Percentiles rank a stretch among this genome's conserved stretches.
Conservation (phyloP, 768 basidiomycete species). For the Mrakia hoshinonis region DNA sequence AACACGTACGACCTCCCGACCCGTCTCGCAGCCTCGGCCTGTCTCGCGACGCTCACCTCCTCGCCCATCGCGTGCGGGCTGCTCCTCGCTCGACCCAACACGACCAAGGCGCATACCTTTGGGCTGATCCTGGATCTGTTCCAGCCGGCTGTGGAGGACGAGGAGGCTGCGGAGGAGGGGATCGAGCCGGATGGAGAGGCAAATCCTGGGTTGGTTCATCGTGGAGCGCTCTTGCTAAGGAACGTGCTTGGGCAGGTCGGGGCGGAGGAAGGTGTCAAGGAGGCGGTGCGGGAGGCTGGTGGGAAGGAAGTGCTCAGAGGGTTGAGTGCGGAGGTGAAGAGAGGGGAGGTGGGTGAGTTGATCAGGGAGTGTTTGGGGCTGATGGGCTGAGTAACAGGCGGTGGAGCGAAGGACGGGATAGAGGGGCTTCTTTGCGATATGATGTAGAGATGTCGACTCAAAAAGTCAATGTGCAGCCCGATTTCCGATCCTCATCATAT, state of each 20-base stretch:
- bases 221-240: neutral
- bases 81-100: constrained; percentile 4
- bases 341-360: constrained; percentile 7
- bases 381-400: neutral
- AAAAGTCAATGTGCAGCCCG: too few species aligned
- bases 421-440: too few species aligned
- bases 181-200: neutral
- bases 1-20: constrained; percentile 80
- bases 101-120: constrained; percentile 33
- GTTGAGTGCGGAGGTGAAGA: neutral
- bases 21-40: constrained; percentile 79
- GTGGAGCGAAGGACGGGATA: neutral
- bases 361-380: constrained; percentile 1
- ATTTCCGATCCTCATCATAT: too few species aligned
- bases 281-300: neutral
- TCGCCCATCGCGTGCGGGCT: constrained; percentile 36
- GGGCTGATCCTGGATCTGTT: constrained; percentile 21
- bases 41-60: constrained; percentile 68
- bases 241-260: neutral
- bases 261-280: neutral
- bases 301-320: constrained; percentile 3
- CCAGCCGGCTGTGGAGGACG: constrained; percentile 12
- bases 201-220: neutral
- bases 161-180: constrained; percentile 41
- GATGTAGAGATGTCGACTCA: too few species aligned